Base-by-base conservation (phyloP, 1,139 yeast species). In the Meyerozyma athensensis region DNA sequence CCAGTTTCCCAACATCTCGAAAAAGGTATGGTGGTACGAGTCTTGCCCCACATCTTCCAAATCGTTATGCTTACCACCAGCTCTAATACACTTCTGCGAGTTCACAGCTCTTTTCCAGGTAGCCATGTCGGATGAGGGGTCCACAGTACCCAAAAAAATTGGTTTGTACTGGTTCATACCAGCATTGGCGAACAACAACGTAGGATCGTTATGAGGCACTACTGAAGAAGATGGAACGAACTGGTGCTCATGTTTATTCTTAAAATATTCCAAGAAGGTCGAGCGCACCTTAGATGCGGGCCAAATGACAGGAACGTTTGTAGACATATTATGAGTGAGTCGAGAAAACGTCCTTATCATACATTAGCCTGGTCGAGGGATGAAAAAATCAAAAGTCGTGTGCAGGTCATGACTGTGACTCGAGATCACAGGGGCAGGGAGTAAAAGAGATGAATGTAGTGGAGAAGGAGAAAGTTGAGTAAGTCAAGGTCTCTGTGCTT, bases 1-100 rank as follows among this genome's bases (percentile, higher is more conserved):
- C 99, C 99, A 92, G 72, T 92, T 92, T 51, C 99, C 99, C 67
- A 92, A 77, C 99, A 92, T 92, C 68, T 92, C 99, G 52, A 92
- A 92, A 58, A 94, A 92, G 9, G 99, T 92, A 63, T 92, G 99
- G 62, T 92, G 99, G 59, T 92, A 92, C 40, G 95, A 86, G 62
- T 92, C 99, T 58, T 86, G 80, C 45, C 99, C 99, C 35, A 92
- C 99, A 63, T 92, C 99, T 59, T 92, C 99, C 57, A 92, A 77
- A 68, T 92, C 99, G 58, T 92, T 92, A 64, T 92, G 99, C 65
- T 92, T 92, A 61, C 99, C 99, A 62, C 99, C 99, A 30, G 99
- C 99, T 68, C 99, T 82, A 54, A 92, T 90, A 77, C 97, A 92
- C 66, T 92, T 92, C 59, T 92, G 99, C 12, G 97, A 87, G 72